These are phyloP conservation scores for Oryza punctata DNA, from an alignment of 176 grass and related monocot species.

Conservation along the genomic window DNA sequence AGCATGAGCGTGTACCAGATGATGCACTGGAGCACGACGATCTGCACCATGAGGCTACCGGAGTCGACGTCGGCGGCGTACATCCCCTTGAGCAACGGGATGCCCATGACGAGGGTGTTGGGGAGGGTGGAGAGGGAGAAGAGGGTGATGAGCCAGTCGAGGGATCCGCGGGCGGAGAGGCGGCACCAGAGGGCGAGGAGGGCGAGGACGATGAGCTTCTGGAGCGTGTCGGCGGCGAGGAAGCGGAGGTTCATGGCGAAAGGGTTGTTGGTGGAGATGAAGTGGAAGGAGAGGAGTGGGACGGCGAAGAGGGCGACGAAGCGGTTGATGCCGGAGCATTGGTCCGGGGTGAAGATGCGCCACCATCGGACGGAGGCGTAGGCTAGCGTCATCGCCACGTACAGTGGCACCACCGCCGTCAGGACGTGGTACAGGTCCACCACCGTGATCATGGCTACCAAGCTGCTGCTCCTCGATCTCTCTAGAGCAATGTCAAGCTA, in stretches of 20 bases:
- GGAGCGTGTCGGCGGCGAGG: conserved; percentile 71
- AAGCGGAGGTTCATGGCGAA: conserved; percentile 75
- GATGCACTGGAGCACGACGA: conserved; percentile 65
- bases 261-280: conserved; percentile 74
- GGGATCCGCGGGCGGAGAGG: conserved; percentile 29
- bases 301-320: conserved; percentile 81
- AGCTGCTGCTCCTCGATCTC: no score
- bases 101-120: conserved; percentile 83
- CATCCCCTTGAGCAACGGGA: conserved; percentile 68
- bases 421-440: conserved; percentile 72
- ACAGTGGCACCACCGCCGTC: conserved; percentile 70
- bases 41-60: conserved; percentile 71
- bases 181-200: conserved; percentile 50
- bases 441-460: conserved; percentile 51
- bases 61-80: conserved; percentile 45
- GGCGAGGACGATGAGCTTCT: conserved; percentile 62
- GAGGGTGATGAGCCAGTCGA: conserved; percentile 82
- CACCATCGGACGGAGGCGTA: conserved; percentile 83
- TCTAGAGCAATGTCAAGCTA: no score
- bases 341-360: conserved; percentile 67
- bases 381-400: conserved; percentile 79
- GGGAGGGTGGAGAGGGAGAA: conserved; percentile 75
- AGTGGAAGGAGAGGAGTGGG: conserved; percentile 75
- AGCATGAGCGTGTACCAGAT: conserved; percentile 76
- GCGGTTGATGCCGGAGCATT: conserved; percentile 85